Evolutionary conservation across 2,329 filamentous ascomycete genomes (phyloP), one percentile per base, ranked within the genome.

Genomic region (Paraphoma sp.): DNA sequence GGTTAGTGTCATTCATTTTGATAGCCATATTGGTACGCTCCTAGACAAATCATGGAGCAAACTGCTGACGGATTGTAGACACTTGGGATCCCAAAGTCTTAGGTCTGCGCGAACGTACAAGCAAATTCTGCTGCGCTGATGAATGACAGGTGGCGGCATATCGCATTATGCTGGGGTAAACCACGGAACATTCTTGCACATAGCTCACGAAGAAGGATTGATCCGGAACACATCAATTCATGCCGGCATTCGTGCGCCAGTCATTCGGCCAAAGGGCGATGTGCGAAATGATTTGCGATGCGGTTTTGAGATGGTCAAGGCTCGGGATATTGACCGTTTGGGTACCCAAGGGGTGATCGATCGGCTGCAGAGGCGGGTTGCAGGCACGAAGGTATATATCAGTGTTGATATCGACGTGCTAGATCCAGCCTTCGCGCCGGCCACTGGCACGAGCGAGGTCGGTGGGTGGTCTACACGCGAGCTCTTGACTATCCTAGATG

Each of bases 381-480:
- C 76, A 1, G 79, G 79, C 12, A 80, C 81, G 0, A 83, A 79
- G 44, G 85, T 87, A 11, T 86, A 86, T 60, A 83, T 86, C 45
- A 81, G 77, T 14, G 82, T 86, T 3, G 83, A 86, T 61, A 86
- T 86, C 53, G 84, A 86, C 66, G 83, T 85, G 1, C 68, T 86
- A 14, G 84, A 85, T 68, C 83, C 83, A 4, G 82, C 83, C 1
- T 85, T 78, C 72, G 83, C 82, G 54, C 83, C 77, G 75, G 83
- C 79, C 8, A 87, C 86, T 0, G 86, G 86, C 2, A 87, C 86
- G 1, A 81, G 85, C 9, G 86, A 88, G 67, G 83, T 84, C 1
- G 86, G 86, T 45, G 86, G 86, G 3, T 88, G 86, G 86, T 82
- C 80, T 0, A 87, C 84, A 0, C 79, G 86, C 38, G 86, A 88